Base-by-base conservation (phyloP, 805 yeast genomes). In the Wickerhamomyces hampshirensis region DNA sequence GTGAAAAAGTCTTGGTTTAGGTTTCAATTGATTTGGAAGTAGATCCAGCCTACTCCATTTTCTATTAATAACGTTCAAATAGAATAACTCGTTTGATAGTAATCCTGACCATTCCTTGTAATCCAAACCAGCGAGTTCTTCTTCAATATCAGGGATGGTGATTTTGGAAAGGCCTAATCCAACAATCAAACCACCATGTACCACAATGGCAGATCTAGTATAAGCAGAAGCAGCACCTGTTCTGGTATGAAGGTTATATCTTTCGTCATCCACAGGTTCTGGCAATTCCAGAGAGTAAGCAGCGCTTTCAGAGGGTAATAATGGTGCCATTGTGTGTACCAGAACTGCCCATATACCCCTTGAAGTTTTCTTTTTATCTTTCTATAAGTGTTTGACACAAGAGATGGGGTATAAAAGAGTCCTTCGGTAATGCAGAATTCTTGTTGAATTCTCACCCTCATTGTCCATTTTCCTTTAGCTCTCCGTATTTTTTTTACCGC, bases 201-300 rank as follows among this genome's bases (percentile, higher is more conserved):
- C 78, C 21, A 78, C 70, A 2, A 83, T 65, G 33, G 77, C 64
- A 5, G 89, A 81, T 47, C 77, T 72, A 26, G 71, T 65, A 18
- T 78, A 63, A 1, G 71, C 62, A 2, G 77, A 60, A 0, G 86
- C 75, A 2, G 86, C 74, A 12, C 93, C 93, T 1, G 87, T 78
- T 38, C 91, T 65, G 31, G 72, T 72, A 36, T 75, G 76, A 42
- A 82, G 59, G 38, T 75, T 68, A 30, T 68, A 53, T 19, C 83
- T 62, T 38, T 73, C 74, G 46, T 76, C 84, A 4, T 48, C 46
- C 3, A 54, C 38, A 23, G 65, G 68, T 34, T 68, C 75, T 5
- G 89, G 89, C 44, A 78, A 62, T 29, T 63, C 65, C 35, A 81
- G 54, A 3, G 69, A 50, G 55, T 78, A 77, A 50, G 86, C 79